Percentiles rank a stretch among this genome's conserved stretches.
These are phyloP conservation scores for Saprolegnia parasitica DNA, from an alignment of 352 stramenopile genomes.

Conservation along the genomic window DNA sequence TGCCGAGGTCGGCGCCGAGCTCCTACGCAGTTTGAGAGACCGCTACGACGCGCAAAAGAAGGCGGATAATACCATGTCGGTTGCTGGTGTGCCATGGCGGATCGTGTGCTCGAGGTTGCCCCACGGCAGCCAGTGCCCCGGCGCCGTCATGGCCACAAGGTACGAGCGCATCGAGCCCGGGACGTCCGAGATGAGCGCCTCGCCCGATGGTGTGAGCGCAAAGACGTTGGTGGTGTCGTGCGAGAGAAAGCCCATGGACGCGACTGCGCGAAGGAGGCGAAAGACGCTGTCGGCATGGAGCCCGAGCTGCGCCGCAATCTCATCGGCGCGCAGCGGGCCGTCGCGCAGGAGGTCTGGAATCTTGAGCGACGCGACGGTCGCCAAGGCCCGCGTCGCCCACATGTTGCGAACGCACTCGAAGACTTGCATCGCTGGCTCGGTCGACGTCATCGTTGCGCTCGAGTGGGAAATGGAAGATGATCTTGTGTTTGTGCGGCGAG, in stretches of 20 bases:
- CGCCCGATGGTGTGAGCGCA: constrained; percentile 15
- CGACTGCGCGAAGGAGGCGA: constrained; percentile 20
- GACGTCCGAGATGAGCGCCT: constrained; percentile 22
- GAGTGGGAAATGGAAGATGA: not conserved
- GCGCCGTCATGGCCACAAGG: constrained; percentile 19
- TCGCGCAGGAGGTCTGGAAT: constrained; percentile 24
- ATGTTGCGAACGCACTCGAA: constrained; percentile 26
- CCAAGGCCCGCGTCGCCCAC: constrained; percentile 16
- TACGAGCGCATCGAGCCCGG: constrained; percentile 26
- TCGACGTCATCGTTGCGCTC: not conserved
- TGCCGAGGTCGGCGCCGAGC: constrained; percentile 22
- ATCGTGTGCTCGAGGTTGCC: constrained; percentile 23
- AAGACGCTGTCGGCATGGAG: constrained; percentile 23
- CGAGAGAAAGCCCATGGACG: constrained; percentile 21
- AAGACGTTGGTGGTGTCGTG: constrained; percentile 1
- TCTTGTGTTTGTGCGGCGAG: not conserved
- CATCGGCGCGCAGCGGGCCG: not conserved
- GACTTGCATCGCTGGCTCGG: constrained; percentile 18
- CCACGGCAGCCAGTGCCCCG: constrained; percentile 20
- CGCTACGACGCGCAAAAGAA: no score
- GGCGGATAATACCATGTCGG: constrained; percentile 28
- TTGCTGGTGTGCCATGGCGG: not conserved
- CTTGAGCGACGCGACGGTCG: constrained; percentile 22
- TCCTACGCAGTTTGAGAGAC: no score
- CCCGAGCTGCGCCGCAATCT: constrained; percentile 20